These are phyloP conservation scores for Heracleum sosnowskyi DNA, from an alignment of 129 eudicot species.

Conservation along the genomic window DNA sequence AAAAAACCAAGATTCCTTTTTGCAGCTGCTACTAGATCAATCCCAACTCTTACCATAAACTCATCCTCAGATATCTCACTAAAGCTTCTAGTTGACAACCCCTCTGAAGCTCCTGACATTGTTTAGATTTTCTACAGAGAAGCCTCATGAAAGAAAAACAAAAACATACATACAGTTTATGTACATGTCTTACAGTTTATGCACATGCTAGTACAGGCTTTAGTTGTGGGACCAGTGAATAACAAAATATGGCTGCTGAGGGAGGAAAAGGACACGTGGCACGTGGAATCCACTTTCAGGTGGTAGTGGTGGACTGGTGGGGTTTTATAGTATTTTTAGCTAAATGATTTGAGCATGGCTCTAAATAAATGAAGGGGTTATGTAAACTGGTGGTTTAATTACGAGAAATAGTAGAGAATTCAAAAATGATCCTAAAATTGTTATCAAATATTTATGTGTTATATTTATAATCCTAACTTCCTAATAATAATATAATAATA, in stretches of 20 bases:
- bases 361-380: background rate
- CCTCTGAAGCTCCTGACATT: slow-evolving; percentile 57
- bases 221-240: background rate
- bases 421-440: no score
- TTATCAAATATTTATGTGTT: no score
- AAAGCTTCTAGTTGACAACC: slow-evolving; percentile 37
- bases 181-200: background rate
- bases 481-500: no score
- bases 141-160: background rate
- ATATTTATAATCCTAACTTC: no score
- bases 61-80: slow-evolving; percentile 55
- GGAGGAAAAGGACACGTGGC: slow-evolving; percentile 4
- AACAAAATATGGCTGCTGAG: background rate
- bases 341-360: background rate
- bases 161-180: background rate
- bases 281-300: slow-evolving; percentile 10
- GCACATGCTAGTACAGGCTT: background rate
- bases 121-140: slow-evolving; percentile 1
- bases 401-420: no score
- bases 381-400: background rate
- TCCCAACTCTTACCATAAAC: slow-evolving; percentile 22
- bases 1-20: slow-evolving; percentile 50
- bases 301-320: slow-evolving; percentile 6
- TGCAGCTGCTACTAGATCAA: slow-evolving; percentile 85
- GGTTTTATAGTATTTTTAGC: background rate